Conservation (phyloP, 2,329 filamentous ascomycete genomes). For the Seiridium unicorne region DNA sequence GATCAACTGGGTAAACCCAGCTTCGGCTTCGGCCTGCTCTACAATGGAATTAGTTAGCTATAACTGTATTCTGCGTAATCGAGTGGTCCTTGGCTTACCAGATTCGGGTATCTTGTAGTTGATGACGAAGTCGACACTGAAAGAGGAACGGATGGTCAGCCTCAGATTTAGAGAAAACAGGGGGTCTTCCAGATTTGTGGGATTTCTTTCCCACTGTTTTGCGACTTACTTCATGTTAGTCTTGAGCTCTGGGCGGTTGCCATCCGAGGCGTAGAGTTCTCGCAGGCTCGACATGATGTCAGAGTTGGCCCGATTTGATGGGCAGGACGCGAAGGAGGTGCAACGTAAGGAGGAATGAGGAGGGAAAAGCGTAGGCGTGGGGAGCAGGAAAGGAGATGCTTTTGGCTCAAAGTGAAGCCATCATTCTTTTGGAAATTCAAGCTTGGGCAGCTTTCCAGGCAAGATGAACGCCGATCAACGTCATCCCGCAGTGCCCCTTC, state of each 20-base stretch:
- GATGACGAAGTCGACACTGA: slow-evolving; percentile 84
- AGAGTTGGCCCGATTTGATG: not conserved
- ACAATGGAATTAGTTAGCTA: not conserved
- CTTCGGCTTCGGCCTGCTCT: slow-evolving; percentile 70
- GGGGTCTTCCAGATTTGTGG: not conserved
- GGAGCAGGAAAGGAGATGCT: not conserved
- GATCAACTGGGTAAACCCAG: slow-evolving; percentile 76
- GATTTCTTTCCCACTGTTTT: not conserved
- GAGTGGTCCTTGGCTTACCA: slow-evolving; percentile 42
- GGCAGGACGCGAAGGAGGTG: not conserved
- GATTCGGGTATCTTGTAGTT: slow-evolving; percentile 70
- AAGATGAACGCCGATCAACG: slow-evolving; percentile 9
- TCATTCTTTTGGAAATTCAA: slow-evolving; percentile 5
- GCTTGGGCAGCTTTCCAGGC: slow-evolving; percentile 2
- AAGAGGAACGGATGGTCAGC: slow-evolving; percentile 9
- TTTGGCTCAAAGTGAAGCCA: slow-evolving; percentile 3
- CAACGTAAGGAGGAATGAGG: not conserved
- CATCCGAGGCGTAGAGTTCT: slow-evolving; percentile 23
- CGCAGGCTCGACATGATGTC: slow-evolving; percentile 24
- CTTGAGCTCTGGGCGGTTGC: slow-evolving; percentile 23
- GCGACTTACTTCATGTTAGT: slow-evolving; percentile 21
- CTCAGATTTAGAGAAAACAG: not conserved
- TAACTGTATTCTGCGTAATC: not conserved
- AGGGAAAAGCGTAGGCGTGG: not conserved
- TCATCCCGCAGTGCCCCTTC: slow-evolving; percentile 5